Evolutionary conservation across 2,329 filamentous ascomycete genomes (phyloP).

Genomic region (Scedosporium aurantiacum): DNA sequence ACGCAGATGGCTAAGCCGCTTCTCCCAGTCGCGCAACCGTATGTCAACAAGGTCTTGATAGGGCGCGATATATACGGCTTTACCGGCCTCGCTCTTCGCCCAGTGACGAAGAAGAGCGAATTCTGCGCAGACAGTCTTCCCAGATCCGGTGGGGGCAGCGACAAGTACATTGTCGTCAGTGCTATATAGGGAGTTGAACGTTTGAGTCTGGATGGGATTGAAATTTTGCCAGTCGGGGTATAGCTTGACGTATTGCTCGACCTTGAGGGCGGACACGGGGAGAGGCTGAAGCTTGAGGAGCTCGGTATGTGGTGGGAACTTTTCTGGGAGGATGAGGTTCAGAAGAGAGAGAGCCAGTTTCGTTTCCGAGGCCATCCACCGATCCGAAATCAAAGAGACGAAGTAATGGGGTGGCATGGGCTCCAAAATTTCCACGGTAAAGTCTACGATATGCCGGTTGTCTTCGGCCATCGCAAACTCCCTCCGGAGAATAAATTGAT

Average conservation of each 20-base stretch:
- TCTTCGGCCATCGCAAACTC: conserved; percentile 77
- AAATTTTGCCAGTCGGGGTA: conserved; percentile 82
- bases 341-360: conserved; percentile 89
- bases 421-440: conserved; percentile 91
- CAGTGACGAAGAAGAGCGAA: conserved; percentile 86
- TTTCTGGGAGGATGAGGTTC: conserved; percentile 86
- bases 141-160: conserved; percentile 84
- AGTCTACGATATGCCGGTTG: conserved; percentile 91
- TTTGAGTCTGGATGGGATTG: conserved; percentile 96
- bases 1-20: conserved; percentile 57
- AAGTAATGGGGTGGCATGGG: conserved; percentile 99
- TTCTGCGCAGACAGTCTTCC: conserved; percentile 94
- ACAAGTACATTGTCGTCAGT: conserved; percentile 91
- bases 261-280: conserved; percentile 79
- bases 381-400: conserved; percentile 84
- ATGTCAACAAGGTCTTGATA: conserved; percentile 88
- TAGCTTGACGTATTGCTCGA: conserved; percentile 66
- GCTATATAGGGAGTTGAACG: conserved; percentile 85
- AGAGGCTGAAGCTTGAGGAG: conserved; percentile 85
- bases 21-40: conserved; percentile 74
- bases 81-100: conserved; percentile 45
- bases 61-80: conserved; percentile 87
- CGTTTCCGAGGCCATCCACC: conserved; percentile 98
- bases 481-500: conserved; percentile 83
- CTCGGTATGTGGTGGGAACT: conserved; percentile 89